Evolutionary conservation across 176 grass and related monocot species (phyloP), one percentile per base, ranked within the genome.

Genomic region (Lolium multiflorum): DNA sequence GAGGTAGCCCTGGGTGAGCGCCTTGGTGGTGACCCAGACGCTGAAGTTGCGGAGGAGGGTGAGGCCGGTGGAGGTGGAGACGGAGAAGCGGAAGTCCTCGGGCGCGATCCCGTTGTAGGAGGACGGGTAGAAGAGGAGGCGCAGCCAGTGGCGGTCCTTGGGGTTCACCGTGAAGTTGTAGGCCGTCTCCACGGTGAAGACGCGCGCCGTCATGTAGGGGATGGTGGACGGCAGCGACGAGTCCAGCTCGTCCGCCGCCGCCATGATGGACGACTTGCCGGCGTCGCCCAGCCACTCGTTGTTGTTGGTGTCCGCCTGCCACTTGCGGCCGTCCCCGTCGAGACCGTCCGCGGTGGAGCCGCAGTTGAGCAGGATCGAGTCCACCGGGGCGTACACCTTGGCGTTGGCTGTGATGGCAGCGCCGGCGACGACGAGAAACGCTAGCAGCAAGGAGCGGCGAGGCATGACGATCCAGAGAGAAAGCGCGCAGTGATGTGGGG

Each of bases 51-150:
- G 85, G 58, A 98, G 93, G 16, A 98, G 89, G 9, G 85, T 95
- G 46, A 92, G 24, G 35, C 93, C 87, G 1, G 76, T 82, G 60
- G 87, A 88, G 51, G 91, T 87, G 28, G 65, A 48, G 73, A 98
- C 95, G 59, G 87, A 80, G 95, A 95, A 98, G 22, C 68, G 89
- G 68, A 94, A 94, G 20, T 37, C 58, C 22, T 83, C 54, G 8
- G 93, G 51, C 9, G 51, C 7, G 35, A 98, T 72, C 17, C 85
- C 93, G 74, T 83, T 91, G 87, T 95, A 98, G 43, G 67, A 83
- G 28, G 95, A 70, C 11, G 93, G 95, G 78, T 98, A 98, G 89
- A 98, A 95, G 90, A 93, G 89, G 63, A 98, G 93, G 54, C 93
- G 93, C 15, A 98, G 48, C 91, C 87, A 98, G 88, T 95, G 91